phyloP scores from a whole-genome alignment of 2,329 filamentous ascomycete genomes.

The Penicillium sp. region DNA sequence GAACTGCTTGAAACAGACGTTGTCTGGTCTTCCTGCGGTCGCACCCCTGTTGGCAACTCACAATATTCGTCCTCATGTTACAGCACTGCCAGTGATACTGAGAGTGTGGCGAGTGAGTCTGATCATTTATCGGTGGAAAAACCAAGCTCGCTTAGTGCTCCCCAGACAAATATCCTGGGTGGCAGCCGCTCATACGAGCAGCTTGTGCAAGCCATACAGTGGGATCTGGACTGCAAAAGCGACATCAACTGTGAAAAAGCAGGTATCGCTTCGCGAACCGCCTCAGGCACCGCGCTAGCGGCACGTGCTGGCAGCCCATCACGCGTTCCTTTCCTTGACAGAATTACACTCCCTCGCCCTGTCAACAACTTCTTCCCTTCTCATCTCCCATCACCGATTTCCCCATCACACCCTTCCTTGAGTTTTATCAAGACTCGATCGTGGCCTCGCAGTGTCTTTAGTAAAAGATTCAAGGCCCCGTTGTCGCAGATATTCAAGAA shows the following conservation, averaged over 20 bases:
- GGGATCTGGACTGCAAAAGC: background rate
- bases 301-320: background rate
- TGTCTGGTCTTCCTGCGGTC: background rate
- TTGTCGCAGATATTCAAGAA: slow-evolving; percentile 1
- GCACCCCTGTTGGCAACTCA: background rate
- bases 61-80: slow-evolving; percentile 1
- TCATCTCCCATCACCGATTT: background rate
- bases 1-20: slow-evolving; percentile 7
- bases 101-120: background rate
- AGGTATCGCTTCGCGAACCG: background rate
- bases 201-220: background rate
- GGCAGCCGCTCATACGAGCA: slow-evolving; percentile 5
- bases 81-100: background rate
- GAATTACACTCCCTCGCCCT: background rate
- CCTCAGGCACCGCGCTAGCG: background rate
- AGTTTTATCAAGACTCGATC: background rate
- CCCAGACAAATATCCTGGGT: background rate
- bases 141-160: background rate
- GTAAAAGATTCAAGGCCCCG: background rate
- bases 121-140: background rate
- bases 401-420: background rate
- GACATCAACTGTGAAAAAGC: background rate
- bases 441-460: background rate
- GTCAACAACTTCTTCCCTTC: background rate
- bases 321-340: background rate